Conservation (phyloP, 2,329 filamentous ascomycete genomes). For the Dactylellina leptospora region DNA sequence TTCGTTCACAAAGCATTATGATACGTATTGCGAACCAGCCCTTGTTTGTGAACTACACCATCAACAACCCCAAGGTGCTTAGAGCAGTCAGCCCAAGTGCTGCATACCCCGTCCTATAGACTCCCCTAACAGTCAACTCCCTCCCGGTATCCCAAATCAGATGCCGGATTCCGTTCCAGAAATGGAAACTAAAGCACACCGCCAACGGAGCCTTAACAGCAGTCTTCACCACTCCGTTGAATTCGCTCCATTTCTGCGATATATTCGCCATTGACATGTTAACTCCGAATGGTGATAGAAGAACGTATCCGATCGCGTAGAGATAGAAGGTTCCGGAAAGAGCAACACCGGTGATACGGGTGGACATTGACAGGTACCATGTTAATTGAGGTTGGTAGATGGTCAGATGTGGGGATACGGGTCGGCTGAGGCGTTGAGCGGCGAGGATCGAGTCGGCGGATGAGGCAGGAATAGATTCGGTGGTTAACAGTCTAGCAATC, state of each 20-base stretch:
- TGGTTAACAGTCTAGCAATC: slow-evolving; percentile 63
- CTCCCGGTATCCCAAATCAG: slow-evolving; percentile 74
- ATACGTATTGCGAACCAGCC: no score
- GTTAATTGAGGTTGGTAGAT: slow-evolving; percentile 90
- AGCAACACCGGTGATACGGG: slow-evolving; percentile 81
- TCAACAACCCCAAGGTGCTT: slow-evolving; percentile 61
- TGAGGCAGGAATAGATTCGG: slow-evolving; percentile 67
- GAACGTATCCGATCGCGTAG: slow-evolving; percentile 82
- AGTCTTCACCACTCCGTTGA: slow-evolving; percentile 70
- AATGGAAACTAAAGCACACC: slow-evolving; percentile 74
- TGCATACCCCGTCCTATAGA: slow-evolving; percentile 72
- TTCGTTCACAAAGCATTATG: no score
- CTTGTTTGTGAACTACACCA: slow-evolving; percentile 1
- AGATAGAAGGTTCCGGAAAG: slow-evolving; percentile 79
- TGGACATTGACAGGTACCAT: slow-evolving; percentile 78
- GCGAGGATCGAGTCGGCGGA: slow-evolving; percentile 74
- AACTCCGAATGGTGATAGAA: slow-evolving; percentile 77
- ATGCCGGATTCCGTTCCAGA: slow-evolving; percentile 75
- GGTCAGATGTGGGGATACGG: slow-evolving; percentile 81
- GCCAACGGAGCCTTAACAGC: slow-evolving; percentile 69
- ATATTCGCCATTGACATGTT: slow-evolving; percentile 72
- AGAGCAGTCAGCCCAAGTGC: slow-evolving; percentile 68
- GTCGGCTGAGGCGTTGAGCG: slow-evolving; percentile 80
- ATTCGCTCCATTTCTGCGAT: slow-evolving; percentile 71
- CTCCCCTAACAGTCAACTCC: slow-evolving; percentile 71